Evolutionary conservation across 768 basidiomycete species (phyloP).

Genomic region (Serendipita vermifera): DNA sequence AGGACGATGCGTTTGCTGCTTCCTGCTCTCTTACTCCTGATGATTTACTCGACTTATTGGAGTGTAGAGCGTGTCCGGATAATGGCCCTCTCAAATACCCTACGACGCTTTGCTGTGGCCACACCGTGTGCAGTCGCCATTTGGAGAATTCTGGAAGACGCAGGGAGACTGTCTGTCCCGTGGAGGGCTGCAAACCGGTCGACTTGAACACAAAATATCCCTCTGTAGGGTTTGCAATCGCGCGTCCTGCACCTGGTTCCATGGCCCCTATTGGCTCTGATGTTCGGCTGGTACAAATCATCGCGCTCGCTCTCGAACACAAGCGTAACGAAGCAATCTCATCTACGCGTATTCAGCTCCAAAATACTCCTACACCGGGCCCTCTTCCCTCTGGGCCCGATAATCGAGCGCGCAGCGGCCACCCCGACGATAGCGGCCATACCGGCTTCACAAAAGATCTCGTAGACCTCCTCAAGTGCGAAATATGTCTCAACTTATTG

Average conservation of each 20-base stretch:
- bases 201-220: constrained; percentile 14
- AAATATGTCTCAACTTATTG: constrained; percentile 78
- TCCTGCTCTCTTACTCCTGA: too few species aligned
- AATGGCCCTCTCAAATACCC: constrained; percentile 30
- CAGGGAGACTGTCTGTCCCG: constrained; percentile 27
- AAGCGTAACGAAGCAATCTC: background rate
- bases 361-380: constrained; percentile 11
- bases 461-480: constrained; percentile 63
- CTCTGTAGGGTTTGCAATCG: constrained; percentile 30
- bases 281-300: background rate
- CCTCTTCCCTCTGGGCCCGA: constrained; percentile 1
- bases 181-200: constrained; percentile 21
- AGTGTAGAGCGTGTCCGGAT: too few species aligned
- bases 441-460: constrained; percentile 27
- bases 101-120: constrained; percentile 63
- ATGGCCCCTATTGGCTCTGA: constrained; percentile 26
- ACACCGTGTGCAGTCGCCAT: constrained; percentile 62
- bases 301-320: background rate
- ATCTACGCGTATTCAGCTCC: too few species aligned
- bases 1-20: too few species aligned
- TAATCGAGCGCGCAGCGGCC: background rate
- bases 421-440: background rate
- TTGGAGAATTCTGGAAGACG: constrained; percentile 18
- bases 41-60: too few species aligned
- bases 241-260: constrained; percentile 25